phyloP scores from a whole-genome alignment of 2,329 filamentous ascomycete genomes.

The Pyricularia sp. region DNA sequence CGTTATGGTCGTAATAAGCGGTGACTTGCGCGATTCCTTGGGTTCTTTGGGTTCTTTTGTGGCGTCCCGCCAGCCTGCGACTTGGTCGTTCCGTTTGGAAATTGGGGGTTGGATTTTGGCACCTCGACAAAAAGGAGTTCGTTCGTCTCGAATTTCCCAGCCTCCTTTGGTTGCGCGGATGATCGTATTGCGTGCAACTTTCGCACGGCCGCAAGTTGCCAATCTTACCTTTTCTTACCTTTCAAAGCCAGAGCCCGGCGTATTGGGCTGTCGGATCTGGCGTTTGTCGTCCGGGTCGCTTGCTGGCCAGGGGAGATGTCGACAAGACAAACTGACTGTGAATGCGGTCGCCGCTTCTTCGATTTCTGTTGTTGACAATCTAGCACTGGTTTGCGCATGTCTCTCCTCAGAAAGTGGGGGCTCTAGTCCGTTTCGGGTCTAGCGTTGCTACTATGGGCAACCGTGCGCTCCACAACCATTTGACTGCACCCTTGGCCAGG shows the following conservation, averaged over 20 bases:
- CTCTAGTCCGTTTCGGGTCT: conserved; percentile 9
- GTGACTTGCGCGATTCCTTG: background rate
- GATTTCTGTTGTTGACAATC: conserved; percentile 6
- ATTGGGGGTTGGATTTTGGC: background rate
- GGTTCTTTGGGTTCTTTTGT: background rate
- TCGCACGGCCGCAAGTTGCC: background rate
- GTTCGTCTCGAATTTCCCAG: background rate
- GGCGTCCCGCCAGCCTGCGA: background rate
- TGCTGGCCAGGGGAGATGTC: background rate
- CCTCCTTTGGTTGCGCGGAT: background rate
- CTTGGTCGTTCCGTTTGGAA: background rate
- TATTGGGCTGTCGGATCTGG: conserved; percentile 2
- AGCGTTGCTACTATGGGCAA: conserved; percentile 13
- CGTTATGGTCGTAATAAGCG: conserved; percentile 2
- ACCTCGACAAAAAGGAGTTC: background rate
- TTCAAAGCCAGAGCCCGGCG: conserved; percentile 1
- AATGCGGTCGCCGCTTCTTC: conserved; percentile 3
- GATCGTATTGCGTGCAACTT: background rate
- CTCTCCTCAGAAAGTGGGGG: conserved; percentile 10
- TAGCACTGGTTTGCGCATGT: conserved; percentile 5
- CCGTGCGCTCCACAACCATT: conserved; percentile 9
- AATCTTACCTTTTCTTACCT: background rate
- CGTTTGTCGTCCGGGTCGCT: background rate
- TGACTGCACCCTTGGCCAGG: background rate
- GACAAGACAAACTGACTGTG: background rate